Percentiles rank a stretch among this genome's conserved stretches.
phyloP scores from a whole-genome alignment of 805 yeast species.

The Torulaspora indica region DNA sequence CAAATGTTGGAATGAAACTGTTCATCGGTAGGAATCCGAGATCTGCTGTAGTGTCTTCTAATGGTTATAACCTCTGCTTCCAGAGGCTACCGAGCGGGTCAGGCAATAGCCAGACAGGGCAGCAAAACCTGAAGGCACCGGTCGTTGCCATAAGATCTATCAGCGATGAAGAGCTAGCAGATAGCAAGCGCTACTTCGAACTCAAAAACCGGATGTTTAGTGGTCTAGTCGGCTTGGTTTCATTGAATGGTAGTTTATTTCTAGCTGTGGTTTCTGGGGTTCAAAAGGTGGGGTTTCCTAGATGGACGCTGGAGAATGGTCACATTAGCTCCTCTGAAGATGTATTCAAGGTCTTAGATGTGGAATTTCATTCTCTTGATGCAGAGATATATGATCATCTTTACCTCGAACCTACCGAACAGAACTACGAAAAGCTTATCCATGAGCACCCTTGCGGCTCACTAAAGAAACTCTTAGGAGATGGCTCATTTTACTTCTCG shows the following conservation, averaged over 20 bases:
- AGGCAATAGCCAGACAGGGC: conserved; percentile 16
- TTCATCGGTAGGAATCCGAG: conserved; percentile 62
- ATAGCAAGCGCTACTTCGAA: conserved; percentile 40
- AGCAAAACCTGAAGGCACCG: conserved; percentile 26
- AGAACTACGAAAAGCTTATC: conserved; percentile 32
- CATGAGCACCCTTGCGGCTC: conserved; percentile 76
- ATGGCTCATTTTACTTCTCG: conserved; percentile 86
- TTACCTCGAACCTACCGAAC: conserved; percentile 25
- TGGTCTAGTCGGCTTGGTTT: conserved; percentile 61
- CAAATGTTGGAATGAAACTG: conserved; percentile 46
- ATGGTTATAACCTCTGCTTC: conserved; percentile 55
- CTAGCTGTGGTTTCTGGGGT: conserved; percentile 54
- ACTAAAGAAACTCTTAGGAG: conserved; percentile 64
- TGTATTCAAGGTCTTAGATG: conserved; percentile 51
- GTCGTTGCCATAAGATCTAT: conserved; percentile 53
- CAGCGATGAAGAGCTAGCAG: conserved; percentile 38
- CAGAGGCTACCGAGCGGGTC: conserved; percentile 34
- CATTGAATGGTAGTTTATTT: conserved; percentile 50
- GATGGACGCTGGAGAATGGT: conserved; percentile 30
- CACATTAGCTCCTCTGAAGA: conserved; percentile 41
- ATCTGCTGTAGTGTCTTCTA: conserved; percentile 60
- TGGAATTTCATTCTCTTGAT: conserved; percentile 61
- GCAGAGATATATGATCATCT: conserved; percentile 49
- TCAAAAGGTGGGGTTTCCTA: conserved; percentile 55
- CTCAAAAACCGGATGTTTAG: conserved; percentile 35